A percentile compares a stretch with the other conserved stretches of the same genome.
Conservation (phyloP, 2,329 filamentous ascomycete species). For the Arthroderma sp. region DNA sequence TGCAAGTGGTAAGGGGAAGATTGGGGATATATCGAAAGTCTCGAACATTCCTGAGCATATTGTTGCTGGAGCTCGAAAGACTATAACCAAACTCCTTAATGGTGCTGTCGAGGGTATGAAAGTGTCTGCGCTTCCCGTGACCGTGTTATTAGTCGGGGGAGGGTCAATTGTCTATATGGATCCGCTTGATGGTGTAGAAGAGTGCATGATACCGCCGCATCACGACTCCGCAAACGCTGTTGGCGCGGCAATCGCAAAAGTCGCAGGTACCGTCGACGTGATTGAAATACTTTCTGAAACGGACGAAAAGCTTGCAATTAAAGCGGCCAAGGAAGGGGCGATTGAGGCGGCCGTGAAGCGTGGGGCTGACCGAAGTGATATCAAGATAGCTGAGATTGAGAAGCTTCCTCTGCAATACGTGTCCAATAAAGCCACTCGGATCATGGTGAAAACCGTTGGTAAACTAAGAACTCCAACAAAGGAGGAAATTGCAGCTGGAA, state of each 20-base stretch:
- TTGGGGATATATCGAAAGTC: slow-evolving; percentile 16
- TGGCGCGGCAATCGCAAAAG: slow-evolving; percentile 46
- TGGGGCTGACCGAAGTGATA: slow-evolving; percentile 19
- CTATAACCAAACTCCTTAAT: slow-evolving; percentile 38
- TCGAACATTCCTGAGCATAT: slow-evolving; percentile 11
- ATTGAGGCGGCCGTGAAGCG: slow-evolving; percentile 13
- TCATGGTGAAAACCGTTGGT: slow-evolving; percentile 27
- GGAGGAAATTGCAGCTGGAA: not conserved
- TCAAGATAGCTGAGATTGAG: slow-evolving; percentile 33
- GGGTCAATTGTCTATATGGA: slow-evolving; percentile 41
- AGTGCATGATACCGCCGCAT: slow-evolving; percentile 39
- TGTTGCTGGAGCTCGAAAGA: slow-evolving; percentile 15
- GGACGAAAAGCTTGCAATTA: slow-evolving; percentile 13
- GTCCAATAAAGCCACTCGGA: slow-evolving; percentile 20
- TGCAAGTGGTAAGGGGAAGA: slow-evolving; percentile 17
- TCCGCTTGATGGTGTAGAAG: slow-evolving; percentile 36
- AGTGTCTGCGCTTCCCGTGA: slow-evolving; percentile 39
- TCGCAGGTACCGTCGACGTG: slow-evolving; percentile 40
- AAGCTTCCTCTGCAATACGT: slow-evolving; percentile 28
- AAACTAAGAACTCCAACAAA: slow-evolving; percentile 25
- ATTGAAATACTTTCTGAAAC: slow-evolving; percentile 34
- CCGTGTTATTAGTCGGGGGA: slow-evolving; percentile 45
- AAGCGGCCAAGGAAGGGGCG: slow-evolving; percentile 13
- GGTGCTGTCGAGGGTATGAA: slow-evolving; percentile 44
- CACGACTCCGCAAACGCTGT: slow-evolving; percentile 48